These are phyloP conservation scores for Daldinia concentrica DNA, from an alignment of 495 filamentous ascomycete species.

Conservation along the genomic window DNA sequence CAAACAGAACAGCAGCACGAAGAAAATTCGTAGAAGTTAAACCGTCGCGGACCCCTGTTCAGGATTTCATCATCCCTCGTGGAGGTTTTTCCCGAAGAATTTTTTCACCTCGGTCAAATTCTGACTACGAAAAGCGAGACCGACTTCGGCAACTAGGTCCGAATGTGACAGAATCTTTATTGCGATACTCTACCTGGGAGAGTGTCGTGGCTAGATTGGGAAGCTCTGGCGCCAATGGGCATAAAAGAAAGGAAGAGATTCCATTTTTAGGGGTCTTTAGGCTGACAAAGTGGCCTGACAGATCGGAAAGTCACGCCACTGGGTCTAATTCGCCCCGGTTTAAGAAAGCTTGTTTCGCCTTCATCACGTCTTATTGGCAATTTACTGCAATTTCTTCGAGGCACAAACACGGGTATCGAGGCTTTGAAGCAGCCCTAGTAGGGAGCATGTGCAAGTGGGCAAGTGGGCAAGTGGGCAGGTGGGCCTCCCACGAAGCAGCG, in stretches of 20 bases:
- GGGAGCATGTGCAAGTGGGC: slow-evolving; percentile 42
- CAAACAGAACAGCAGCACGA: slow-evolving; percentile 17
- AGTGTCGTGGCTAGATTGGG: slow-evolving; percentile 36
- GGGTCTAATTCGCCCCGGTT: slow-evolving; percentile 30
- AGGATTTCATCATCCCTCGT: slow-evolving; percentile 39
- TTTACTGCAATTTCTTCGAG: slow-evolving; percentile 32
- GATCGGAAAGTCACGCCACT: slow-evolving; percentile 42
- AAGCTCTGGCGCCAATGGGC: slow-evolving; percentile 42
- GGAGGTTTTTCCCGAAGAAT: slow-evolving; percentile 42
- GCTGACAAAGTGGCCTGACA: slow-evolving; percentile 44
- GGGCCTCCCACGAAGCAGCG: slow-evolving; percentile 21
- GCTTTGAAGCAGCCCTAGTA: slow-evolving; percentile 18
- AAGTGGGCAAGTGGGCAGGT: too few relatives aligned
- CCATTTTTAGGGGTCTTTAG: slow-evolving; percentile 44
- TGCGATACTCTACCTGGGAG: slow-evolving; percentile 36
- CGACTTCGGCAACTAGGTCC: slow-evolving; percentile 39
- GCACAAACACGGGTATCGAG: slow-evolving; percentile 33
- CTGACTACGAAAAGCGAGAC: slow-evolving; percentile 25
- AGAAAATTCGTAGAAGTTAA: slow-evolving; percentile 29
- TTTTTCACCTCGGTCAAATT: slow-evolving; percentile 43
- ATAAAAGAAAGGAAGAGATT: slow-evolving; percentile 30
- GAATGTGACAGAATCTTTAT: slow-evolving; percentile 37
- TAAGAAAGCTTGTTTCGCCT: slow-evolving; percentile 42
- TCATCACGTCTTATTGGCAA: slow-evolving; percentile 32
- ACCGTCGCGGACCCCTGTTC: slow-evolving; percentile 34